Conservation (phyloP, 1,284 basidiomycete species). For the Wallemia ichthyophaga region DNA sequence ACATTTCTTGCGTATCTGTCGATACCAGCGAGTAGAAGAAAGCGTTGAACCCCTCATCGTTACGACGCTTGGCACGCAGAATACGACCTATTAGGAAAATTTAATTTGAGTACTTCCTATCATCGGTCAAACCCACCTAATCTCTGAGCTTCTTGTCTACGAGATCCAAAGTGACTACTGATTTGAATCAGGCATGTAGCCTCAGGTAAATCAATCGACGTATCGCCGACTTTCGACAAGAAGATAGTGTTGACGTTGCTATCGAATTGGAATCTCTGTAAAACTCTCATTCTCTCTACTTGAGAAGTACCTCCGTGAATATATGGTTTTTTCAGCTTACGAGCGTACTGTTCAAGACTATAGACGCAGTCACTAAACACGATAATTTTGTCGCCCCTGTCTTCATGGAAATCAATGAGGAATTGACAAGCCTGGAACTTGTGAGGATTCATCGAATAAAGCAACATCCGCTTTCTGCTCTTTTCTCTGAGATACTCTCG, state of each 20-base stretch:
- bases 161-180: slow-evolving; percentile 96
- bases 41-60: slow-evolving; percentile 98
- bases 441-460: slow-evolving; percentile 98
- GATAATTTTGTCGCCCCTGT: slow-evolving; percentile 93
- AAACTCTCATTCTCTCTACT: slow-evolving; percentile 75
- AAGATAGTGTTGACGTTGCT: slow-evolving; percentile 95
- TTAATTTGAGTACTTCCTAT: neutral
- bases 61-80: slow-evolving; percentile 79
- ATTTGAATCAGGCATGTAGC: slow-evolving; percentile 98
- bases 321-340: slow-evolving; percentile 72
- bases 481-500: slow-evolving; percentile 70
- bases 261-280: slow-evolving; percentile 87
- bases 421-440: slow-evolving; percentile 99
- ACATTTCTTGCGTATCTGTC: slow-evolving; percentile 98
- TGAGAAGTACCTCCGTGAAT: slow-evolving; percentile 94
- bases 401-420: slow-evolving; percentile 92
- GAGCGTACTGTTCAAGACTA: slow-evolving; percentile 86
- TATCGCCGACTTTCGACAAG: slow-evolving; percentile 94
- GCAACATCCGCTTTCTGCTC: slow-evolving; percentile 69
- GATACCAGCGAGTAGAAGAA: slow-evolving; percentile 98
- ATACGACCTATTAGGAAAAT: slow-evolving; percentile 36
- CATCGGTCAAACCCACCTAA: slow-evolving; percentile 28
- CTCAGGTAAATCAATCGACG: slow-evolving; percentile 93
- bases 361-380: slow-evolving; percentile 98
- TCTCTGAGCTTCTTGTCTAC: slow-evolving; percentile 89